These are phyloP conservation scores for Eucalyptus dawsonii DNA, from an alignment of 345 rosid genomes.

Conservation along the genomic window DNA sequence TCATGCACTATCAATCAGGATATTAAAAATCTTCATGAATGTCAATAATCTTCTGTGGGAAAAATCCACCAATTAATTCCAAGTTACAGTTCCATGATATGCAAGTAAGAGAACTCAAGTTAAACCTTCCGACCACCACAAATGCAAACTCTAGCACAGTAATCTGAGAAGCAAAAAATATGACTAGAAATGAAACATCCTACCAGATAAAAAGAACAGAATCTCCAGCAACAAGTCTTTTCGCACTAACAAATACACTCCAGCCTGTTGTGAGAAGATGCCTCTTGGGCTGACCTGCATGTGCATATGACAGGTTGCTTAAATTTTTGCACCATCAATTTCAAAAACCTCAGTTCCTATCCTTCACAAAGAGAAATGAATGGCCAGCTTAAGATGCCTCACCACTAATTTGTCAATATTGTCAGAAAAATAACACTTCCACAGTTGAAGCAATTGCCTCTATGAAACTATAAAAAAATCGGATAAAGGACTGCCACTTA, in stretches of 20 bases:
- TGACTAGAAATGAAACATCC: background rate
- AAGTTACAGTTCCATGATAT: background rate
- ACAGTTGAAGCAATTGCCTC: background rate
- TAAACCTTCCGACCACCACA: background rate
- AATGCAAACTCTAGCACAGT: background rate
- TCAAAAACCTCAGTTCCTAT: background rate
- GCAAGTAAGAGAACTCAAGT: background rate
- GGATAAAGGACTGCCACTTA: background rate
- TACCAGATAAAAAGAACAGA: constrained; percentile 41
- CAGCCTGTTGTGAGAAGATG: constrained; percentile 46
- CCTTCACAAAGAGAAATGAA: background rate
- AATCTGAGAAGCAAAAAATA: background rate
- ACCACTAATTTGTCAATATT: background rate
- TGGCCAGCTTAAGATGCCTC: background rate
- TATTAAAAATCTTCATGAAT: background rate
- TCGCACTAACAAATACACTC: constrained; percentile 49
- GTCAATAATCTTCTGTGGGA: background rate
- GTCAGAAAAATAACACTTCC: background rate
- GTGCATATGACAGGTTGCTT: background rate
- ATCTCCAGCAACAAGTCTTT: constrained; percentile 43
- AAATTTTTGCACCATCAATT: background rate
- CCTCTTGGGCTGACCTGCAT: constrained; percentile 47
- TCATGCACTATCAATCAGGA: background rate
- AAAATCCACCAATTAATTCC: background rate
- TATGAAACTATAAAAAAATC: background rate